Percentiles rank a stretch among this genome's conserved stretches.
phyloP scores from a whole-genome alignment of 108 stramenopile species.

The Chaetoceros tenuissimus region DNA sequence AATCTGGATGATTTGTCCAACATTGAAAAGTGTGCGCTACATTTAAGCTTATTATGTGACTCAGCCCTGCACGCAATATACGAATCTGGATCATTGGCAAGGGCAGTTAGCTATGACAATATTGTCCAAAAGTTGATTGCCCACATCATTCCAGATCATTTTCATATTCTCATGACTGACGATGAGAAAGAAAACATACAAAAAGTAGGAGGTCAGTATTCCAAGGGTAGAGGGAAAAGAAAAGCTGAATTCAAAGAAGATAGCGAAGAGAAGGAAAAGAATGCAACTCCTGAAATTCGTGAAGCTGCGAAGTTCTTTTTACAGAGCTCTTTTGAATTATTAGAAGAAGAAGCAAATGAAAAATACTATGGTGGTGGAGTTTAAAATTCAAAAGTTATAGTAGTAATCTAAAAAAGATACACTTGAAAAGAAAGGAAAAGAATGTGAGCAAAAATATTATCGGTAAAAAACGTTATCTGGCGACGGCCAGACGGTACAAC shows the following conservation, averaged over 20 bases:
- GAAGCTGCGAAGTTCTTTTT: conserved; percentile 51
- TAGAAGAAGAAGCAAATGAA: conserved; percentile 13
- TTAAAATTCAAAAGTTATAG: too few relatives aligned
- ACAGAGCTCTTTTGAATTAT: conserved; percentile 30
- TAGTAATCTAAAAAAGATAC: too few relatives aligned
- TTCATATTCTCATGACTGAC: conserved; percentile 21
- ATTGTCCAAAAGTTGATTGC: conserved; percentile 41
- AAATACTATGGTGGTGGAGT: neutral
- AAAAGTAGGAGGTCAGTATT: conserved; percentile 48
- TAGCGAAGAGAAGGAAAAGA: conserved; percentile 48
- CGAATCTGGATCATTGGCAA: conserved; percentile 32
- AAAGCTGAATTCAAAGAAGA: conserved; percentile 48
- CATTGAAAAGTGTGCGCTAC: conserved; percentile 74
- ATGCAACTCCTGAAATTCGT: conserved; percentile 40
- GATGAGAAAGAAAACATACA: conserved; percentile 38
- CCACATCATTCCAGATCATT: conserved; percentile 45
- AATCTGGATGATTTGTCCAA: conserved; percentile 18
- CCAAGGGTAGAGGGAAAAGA: conserved; percentile 55
- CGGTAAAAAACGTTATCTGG: too few relatives aligned
- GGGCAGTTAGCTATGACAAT: conserved; percentile 47
- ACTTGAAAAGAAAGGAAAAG: too few relatives aligned
- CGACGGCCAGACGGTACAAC: too few relatives aligned
- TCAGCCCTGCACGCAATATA: conserved; percentile 40
- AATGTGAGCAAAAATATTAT: too few relatives aligned
- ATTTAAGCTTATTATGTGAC: conserved; percentile 70